Evolutionary conservation across 1,284 basidiomycete species (phyloP).

Genomic region (Cutaneotrichosporon dermatis): DNA sequence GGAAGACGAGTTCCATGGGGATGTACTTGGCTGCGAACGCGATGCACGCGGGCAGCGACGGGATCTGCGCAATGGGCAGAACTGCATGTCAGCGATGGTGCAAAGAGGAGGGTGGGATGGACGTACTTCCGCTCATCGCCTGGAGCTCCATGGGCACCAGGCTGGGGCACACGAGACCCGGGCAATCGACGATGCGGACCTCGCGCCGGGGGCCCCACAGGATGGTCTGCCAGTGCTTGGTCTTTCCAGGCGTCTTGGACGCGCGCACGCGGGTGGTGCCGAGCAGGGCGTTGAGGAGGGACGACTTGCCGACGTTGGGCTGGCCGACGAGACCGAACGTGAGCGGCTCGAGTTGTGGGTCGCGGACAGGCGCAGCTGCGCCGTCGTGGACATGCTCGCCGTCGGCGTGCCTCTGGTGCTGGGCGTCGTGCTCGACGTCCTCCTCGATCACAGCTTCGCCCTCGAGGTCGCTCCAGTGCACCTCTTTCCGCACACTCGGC

Average conservation of each 20-base stretch:
- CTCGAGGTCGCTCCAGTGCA: slow-evolving; percentile 65
- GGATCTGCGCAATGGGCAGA: slow-evolving; percentile 81
- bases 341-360: slow-evolving; percentile 53
- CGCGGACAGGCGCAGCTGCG: no score
- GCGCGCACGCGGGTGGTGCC: slow-evolving; percentile 76
- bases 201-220: slow-evolving; percentile 67
- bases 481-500: slow-evolving; percentile 58
- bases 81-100: slow-evolving; percentile 50
- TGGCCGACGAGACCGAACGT: slow-evolving; percentile 86
- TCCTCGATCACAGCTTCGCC: slow-evolving; percentile 12
- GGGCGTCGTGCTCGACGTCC: no score
- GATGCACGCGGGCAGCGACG: slow-evolving; percentile 71
- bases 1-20: slow-evolving; percentile 70
- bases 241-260: slow-evolving; percentile 89
- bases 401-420: no score
- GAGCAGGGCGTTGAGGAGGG: slow-evolving; percentile 82
- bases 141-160: slow-evolving; percentile 74
- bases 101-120: no score
- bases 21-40: slow-evolving; percentile 64
- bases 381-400: no score
- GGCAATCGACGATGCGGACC: slow-evolving; percentile 77
- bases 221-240: slow-evolving; percentile 88
- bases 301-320: slow-evolving; percentile 91
- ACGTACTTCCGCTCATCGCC: slow-evolving; percentile 50
- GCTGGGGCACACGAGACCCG: slow-evolving; percentile 76